Percentiles rank a stretch among this genome's conserved stretches.
These are phyloP conservation scores for Tolypocladium paradoxum DNA, from an alignment of 2,329 filamentous ascomycete species.

Conservation along the genomic window DNA sequence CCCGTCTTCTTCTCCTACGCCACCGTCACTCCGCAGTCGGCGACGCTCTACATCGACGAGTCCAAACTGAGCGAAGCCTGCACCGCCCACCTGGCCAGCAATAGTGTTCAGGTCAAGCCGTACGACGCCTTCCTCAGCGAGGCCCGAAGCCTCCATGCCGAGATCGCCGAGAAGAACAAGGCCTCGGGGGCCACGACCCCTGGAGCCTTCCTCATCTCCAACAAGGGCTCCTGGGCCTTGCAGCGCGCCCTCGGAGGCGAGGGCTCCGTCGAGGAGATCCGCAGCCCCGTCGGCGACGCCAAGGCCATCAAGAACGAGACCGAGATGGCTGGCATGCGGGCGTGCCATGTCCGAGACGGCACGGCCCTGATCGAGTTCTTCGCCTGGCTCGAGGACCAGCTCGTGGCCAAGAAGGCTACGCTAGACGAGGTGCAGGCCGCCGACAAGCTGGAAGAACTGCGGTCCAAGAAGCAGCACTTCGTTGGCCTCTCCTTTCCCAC, in stretches of 20 bases:
- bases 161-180: conserved; percentile 28
- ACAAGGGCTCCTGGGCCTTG: conserved; percentile 85
- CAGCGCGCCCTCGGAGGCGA: conserved; percentile 79
- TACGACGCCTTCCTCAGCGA: conserved; percentile 77
- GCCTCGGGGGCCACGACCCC: conserved; percentile 15
- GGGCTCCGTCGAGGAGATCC: conserved; percentile 70
- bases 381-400: conserved; percentile 88
- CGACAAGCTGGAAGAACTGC: conserved; percentile 74
- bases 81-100: conserved; percentile 56
- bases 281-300: conserved; percentile 79
- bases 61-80: conserved; percentile 63
- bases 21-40: conserved; percentile 64
- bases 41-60: conserved; percentile 75
- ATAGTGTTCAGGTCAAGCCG: conserved; percentile 64
- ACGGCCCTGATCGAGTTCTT: conserved; percentile 88
- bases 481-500: conserved; percentile 90
- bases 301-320: conserved; percentile 91
- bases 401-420: conserved; percentile 58
- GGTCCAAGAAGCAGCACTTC: conserved; percentile 60
- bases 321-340: conserved; percentile 85
- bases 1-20: conserved; percentile 98
- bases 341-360: conserved; percentile 88
- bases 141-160: conserved; percentile 45
- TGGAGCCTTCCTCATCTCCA: conserved; percentile 76
- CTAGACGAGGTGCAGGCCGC: conserved; percentile 88